phyloP scores from a whole-genome alignment of 2,329 filamentous ascomycete genomes.

The Cladorrhinum sp. region DNA sequence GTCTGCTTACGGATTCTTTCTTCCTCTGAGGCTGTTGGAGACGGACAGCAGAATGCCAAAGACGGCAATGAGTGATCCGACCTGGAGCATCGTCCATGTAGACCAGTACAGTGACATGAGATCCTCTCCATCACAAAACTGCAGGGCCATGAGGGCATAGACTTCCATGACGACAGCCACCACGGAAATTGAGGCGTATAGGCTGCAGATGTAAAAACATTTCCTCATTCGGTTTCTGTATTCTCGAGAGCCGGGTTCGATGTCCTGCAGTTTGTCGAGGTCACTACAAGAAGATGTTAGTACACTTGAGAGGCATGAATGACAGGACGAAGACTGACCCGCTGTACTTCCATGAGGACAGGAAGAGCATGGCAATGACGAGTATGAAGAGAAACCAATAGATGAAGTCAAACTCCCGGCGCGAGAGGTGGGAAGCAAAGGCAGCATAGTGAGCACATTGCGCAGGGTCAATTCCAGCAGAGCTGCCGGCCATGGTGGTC shows the following conservation, averaged over 20 bases:
- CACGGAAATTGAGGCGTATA: constrained; percentile 44
- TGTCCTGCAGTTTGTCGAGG: constrained; percentile 31
- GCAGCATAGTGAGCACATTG: constrained; percentile 40
- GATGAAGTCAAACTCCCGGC: constrained; percentile 37
- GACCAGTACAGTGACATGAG: constrained; percentile 60
- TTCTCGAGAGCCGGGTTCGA: constrained; percentile 29
- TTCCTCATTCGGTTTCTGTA: constrained; percentile 37
- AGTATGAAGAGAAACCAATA: constrained; percentile 42
- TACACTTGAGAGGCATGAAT: background rate
- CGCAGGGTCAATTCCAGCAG: constrained; percentile 30
- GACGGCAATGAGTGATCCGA: constrained; percentile 58
- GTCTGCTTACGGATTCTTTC: constrained; percentile 49
- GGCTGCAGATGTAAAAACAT: constrained; percentile 43
- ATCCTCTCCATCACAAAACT: constrained; percentile 60
- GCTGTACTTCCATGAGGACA: constrained; percentile 38
- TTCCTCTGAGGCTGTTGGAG: constrained; percentile 46
- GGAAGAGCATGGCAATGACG: constrained; percentile 38
- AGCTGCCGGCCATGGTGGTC: constrained; percentile 35
- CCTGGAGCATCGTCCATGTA: constrained; percentile 58
- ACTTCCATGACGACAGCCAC: constrained; percentile 52
- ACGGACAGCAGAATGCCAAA: constrained; percentile 54
- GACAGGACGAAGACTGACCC: constrained; percentile 26
- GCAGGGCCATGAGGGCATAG: constrained; percentile 50
- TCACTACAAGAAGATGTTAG: constrained; percentile 25
- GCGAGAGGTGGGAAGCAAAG: constrained; percentile 36